phyloP scores from a whole-genome alignment of 176 grass and related monocot species.

The Carex parvula region DNA sequence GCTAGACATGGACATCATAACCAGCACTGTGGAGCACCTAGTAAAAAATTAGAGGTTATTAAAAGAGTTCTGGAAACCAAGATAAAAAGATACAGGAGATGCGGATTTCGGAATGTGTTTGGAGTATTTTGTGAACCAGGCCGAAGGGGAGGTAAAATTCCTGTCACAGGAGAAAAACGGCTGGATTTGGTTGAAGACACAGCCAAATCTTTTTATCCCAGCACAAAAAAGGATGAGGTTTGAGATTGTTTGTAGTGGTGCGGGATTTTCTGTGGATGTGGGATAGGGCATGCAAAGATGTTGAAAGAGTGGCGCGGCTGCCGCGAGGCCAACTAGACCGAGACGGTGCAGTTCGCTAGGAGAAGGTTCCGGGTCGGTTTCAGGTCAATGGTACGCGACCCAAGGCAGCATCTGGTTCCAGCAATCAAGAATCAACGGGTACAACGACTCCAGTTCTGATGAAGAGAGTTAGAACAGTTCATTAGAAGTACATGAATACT shows the following conservation, averaged over 20 bases:
- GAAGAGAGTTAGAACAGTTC: constrained; percentile 29
- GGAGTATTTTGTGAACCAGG: constrained; percentile 46
- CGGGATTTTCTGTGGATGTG: constrained; percentile 73
- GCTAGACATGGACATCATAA: constrained; percentile 66
- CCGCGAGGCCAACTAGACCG: neutral
- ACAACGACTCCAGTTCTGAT: constrained; percentile 55
- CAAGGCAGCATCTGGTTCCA: constrained; percentile 48
- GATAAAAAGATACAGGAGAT: constrained; percentile 65
- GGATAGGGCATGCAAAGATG: constrained; percentile 77
- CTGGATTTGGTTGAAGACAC: constrained; percentile 46
- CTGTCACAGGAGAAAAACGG: constrained; percentile 67
- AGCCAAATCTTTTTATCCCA: constrained; percentile 70
- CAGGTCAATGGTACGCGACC: constrained; percentile 26
- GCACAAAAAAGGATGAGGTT: constrained; percentile 66
- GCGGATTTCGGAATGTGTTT: constrained; percentile 65
- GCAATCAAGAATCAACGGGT: constrained; percentile 53
- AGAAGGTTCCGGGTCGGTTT: neutral
- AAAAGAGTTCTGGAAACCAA: constrained; percentile 67
- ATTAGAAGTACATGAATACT: neutral
- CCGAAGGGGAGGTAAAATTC: constrained; percentile 44
- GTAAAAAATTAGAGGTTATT: constrained; percentile 55
- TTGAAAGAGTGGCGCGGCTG: constrained; percentile 44
- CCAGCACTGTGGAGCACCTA: constrained; percentile 47
- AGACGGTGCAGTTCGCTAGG: neutral
- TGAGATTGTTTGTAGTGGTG: constrained; percentile 73